Base-by-base conservation (phyloP, 2,329 filamentous ascomycete genomes). In the Colletotrichum musae region DNA sequence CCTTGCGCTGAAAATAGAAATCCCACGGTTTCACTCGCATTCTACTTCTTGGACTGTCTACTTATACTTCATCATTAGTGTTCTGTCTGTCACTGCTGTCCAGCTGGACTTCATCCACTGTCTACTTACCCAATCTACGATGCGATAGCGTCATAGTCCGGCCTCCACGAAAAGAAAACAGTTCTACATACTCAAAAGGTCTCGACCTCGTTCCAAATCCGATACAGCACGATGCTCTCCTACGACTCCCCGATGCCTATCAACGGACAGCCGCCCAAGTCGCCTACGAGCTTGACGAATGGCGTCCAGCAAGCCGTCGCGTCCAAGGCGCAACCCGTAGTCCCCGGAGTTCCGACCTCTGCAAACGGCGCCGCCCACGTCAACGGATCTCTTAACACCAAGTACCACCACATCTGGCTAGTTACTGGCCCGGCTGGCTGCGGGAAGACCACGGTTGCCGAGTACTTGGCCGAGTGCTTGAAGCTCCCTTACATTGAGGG, bases 391-490 rank as follows among this genome's bases (percentile, higher is more conserved):
- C 73, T 77, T 70, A 71, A 74, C 75, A 74, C 78, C 62, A 78
- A 79, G 65, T 78, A 84, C 67, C 90, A 91, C 75, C 92, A 94
- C 79, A 94, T 95, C 77, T 95, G 92, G 92, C 86, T 95, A 68
- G 89, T 95, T 59, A 94, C 92, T 1, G 93, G 93, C 32, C 93
- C 93, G 59, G 92, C 93, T 51, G 93, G 93, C 32, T 94, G 91
- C 76, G 93, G 93, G 68, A 95, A 95, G 84, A 93, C 89, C 66
- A 94, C 92, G 0, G 88, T 95, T 32, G 93, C 92, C 51, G 83
- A 89, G 73, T 84, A 89, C 76, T 80, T 95, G 51, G 87, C 92
- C 51, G 80, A 86, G 24, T 79, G 86, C n/a, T 83, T 94, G 43
- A 81, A 87, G 36, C 77, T 93, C 67, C 91, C 92, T 16, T 95